Conservation (phyloP, 2,329 filamentous ascomycete genomes). For the Claviceps humidiphila region DNA sequence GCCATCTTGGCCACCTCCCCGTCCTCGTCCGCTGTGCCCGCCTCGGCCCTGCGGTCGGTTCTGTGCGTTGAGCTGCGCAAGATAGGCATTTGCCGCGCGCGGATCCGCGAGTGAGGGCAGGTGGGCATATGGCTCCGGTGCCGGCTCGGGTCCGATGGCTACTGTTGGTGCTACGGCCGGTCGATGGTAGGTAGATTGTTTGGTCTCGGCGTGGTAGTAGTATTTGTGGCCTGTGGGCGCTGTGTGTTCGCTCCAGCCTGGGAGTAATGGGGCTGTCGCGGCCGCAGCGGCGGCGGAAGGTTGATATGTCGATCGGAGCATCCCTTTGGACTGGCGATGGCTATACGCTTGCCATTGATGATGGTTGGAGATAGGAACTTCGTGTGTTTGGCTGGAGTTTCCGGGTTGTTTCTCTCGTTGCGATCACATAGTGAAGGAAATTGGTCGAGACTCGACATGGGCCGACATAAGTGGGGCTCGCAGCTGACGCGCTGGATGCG, state of each 20-base stretch:
- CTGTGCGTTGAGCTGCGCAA: conserved; percentile 37
- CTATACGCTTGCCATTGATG: neutral
- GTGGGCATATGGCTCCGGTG: conserved; percentile 15
- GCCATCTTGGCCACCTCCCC: conserved; percentile 32
- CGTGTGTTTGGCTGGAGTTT: neutral
- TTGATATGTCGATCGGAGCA: conserved; percentile 70
- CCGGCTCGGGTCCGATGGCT: conserved; percentile 17
- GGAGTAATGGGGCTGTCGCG: conserved; percentile 46
- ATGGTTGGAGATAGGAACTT: neutral
- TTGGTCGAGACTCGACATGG: neutral
- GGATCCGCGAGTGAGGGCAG: conserved; percentile 37
- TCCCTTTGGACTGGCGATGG: conserved; percentile 18
- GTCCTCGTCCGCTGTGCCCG: conserved; percentile 25
- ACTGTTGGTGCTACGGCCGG: conserved; percentile 26
- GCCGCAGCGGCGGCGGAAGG: conserved; percentile 28
- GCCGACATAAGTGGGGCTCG: neutral
- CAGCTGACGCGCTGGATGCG: neutral
- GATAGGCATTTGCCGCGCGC: conserved; percentile 45
- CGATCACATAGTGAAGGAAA: too few relatives aligned
- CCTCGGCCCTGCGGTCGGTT: conserved; percentile 23
- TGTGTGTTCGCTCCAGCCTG: conserved; percentile 88
- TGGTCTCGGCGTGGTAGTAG: conserved; percentile 73
- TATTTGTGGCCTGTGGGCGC: conserved; percentile 78
- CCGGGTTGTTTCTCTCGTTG: neutral
- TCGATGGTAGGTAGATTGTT: conserved; percentile 75